Base-by-base conservation (phyloP, 2,329 filamentous ascomycete species). In the Apiospora malaysiana region DNA sequence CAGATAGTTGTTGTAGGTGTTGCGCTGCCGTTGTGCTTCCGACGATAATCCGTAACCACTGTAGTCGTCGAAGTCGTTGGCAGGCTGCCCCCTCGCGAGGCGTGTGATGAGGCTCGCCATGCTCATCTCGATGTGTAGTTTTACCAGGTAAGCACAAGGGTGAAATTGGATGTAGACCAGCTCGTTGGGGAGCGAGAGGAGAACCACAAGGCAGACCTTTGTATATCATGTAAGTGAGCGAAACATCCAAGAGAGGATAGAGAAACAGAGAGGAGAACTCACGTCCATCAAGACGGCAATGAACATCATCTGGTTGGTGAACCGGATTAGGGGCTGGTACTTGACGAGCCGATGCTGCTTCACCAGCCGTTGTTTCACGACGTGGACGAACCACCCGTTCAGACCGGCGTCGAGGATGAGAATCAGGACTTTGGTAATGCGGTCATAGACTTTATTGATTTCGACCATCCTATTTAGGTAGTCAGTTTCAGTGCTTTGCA, bases 391-490 rank as follows among this genome's bases (percentile, higher is more conserved):
- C 73, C 86, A 87, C 76, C 80, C 84, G 71, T 89, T 89, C n/a
- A 89, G 81, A 0, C 75, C 77, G 1, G 81, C 85, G 70, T 89
- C 87, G 8, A 88, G 80, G 1, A 87, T 67, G 2, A 87, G 76
- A 72, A 88, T 87, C 3, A 89, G 78, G 0, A 84, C 80, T 72
- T 89, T 89, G 18, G 86, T 86, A 37, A 83, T 78, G 32, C 86
- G 83, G 68, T 89, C 87, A 87, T 86, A 89, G 32, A 85, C 77
- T 0, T 82, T 76, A 72, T 89, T 89, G 70, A 88, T 79, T 0
- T 74, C 70, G 7, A 86, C 81, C 59, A 77, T 78, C 0, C 78
- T 81, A 45, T 1, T 3, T 7, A 18, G 21, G 2, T 9, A 42
- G 45, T 68, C 42, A 45, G 27, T 10, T 0, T 51, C 18, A 25